phyloP scores from a whole-genome alignment of 768 basidiomycete species.

The Paxillus rubicundulus region DNA sequence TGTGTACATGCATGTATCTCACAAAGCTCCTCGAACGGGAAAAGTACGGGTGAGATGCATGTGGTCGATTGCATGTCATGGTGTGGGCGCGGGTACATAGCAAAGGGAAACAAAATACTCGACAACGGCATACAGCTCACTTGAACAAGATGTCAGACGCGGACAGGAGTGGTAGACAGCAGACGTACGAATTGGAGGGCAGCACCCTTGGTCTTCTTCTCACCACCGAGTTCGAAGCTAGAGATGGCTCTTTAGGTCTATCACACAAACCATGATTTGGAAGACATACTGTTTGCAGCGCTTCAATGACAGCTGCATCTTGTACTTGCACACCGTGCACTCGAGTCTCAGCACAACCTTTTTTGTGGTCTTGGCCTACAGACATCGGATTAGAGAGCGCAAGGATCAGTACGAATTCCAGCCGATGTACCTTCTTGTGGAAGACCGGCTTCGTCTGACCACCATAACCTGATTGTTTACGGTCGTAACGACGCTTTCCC shows the following conservation, averaged over 20 bases:
- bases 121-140: slow-evolving; percentile 21
- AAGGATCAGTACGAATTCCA: neutral
- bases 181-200: slow-evolving; percentile 87
- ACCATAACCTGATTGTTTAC: slow-evolving; percentile 98
- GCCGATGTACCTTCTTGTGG: slow-evolving; percentile 85
- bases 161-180: neutral
- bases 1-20: neutral
- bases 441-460: slow-evolving; percentile 99
- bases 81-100: slow-evolving; percentile 24
- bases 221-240: slow-evolving; percentile 99
- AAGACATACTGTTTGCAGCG: slow-evolving; percentile 95
- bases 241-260: neutral
- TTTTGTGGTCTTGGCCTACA: slow-evolving; percentile 95
- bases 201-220: slow-evolving; percentile 99
- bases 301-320: slow-evolving; percentile 94
- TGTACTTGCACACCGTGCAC: slow-evolving; percentile 98
- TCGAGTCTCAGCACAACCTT: slow-evolving; percentile 98
- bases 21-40: too few relatives aligned
- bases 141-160: slow-evolving; percentile 10
- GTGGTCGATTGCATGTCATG: slow-evolving; percentile 28
- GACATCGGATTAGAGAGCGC: neutral
- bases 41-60: slow-evolving; percentile 14
- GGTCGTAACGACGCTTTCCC: slow-evolving; percentile 99
- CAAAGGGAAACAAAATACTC: slow-evolving; percentile 13
- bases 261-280: neutral